A percentile compares a stretch with the other conserved stretches of the same genome.
Evolutionary conservation across 208 protist genomes (phyloP).

Genomic region (Crithidia brevicula): DNA sequence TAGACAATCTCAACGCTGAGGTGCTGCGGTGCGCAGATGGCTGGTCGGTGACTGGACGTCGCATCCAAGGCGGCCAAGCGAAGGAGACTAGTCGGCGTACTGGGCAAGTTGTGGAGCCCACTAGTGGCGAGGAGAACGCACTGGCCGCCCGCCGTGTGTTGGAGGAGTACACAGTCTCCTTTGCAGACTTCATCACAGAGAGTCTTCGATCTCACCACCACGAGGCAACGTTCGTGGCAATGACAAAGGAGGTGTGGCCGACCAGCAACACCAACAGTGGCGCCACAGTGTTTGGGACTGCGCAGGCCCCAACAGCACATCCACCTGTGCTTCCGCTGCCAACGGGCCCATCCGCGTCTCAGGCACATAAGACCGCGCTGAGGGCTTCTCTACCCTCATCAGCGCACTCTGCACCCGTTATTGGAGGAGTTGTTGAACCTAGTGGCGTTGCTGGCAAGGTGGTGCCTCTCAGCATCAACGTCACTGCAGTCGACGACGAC

Average conservation of each 20-base stretch:
- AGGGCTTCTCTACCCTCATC: too few species aligned
- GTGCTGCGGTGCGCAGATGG: constrained; percentile 24
- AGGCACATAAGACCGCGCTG: too few species aligned
- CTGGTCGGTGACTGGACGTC: constrained; percentile 40
- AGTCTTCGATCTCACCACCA: neutral
- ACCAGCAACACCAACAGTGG: too few species aligned
- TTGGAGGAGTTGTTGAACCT: too few species aligned
- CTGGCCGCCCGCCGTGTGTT: constrained; percentile 32
- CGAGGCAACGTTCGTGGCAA: too few species aligned
- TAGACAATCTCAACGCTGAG: constrained; percentile 34
- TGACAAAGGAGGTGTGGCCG: too few species aligned
- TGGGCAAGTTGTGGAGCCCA: neutral
- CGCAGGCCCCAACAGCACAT: too few species aligned
- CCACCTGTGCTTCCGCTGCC: too few species aligned
- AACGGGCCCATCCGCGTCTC: too few species aligned
- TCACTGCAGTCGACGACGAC: constrained; percentile 15
- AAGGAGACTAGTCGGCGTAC: neutral
- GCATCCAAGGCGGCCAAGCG: neutral
- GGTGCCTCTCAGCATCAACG: constrained; percentile 32
- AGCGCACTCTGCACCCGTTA: too few species aligned
- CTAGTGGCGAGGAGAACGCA: constrained; percentile 21
- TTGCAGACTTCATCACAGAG: constrained; percentile 14
- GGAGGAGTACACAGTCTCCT: constrained; percentile 22
- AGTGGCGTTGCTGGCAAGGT: neutral
- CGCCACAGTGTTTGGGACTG: too few species aligned